Conservation (phyloP, 2,329 filamentous ascomycete species). For the Volutella citrinella region DNA sequence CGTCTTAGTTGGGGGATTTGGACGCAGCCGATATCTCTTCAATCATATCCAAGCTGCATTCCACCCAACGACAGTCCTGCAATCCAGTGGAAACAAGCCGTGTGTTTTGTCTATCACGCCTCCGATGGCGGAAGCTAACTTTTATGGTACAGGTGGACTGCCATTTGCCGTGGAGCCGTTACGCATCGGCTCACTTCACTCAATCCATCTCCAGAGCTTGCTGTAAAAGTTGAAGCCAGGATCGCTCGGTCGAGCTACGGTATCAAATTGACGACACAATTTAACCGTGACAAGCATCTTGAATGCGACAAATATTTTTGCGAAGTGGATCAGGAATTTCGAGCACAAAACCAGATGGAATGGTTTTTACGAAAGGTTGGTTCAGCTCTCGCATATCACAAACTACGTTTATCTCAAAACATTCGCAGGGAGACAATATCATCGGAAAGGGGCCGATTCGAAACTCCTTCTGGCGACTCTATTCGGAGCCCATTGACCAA, state of each 20-base stretch:
- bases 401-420: background rate
- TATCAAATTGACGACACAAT: accelerated
- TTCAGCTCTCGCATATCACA: accelerated
- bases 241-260: slow-evolving; percentile 30
- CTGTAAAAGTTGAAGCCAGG: slow-evolving; percentile 15
- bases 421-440: slow-evolving; percentile 12
- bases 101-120: slow-evolving; percentile 18
- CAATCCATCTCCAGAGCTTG: background rate
- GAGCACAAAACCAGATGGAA: slow-evolving; percentile 14
- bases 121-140: background rate
- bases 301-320: slow-evolving; percentile 12
- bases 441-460: background rate
- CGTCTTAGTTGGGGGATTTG: slow-evolving; percentile 39
- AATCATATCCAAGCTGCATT: slow-evolving; percentile 9
- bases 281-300: slow-evolving; percentile 3
- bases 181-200: slow-evolving; percentile 16
- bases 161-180: slow-evolving; percentile 33
- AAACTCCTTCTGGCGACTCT: accelerated
- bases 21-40: slow-evolving; percentile 28
- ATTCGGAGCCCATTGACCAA: accelerated
- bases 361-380: slow-evolving; percentile 28
- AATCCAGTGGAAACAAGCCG: slow-evolving; percentile 29
- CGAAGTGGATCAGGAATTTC: accelerated
- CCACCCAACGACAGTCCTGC: slow-evolving; percentile 25
- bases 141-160: slow-evolving; percentile 27